Evolutionary conservation across 345 rosid species (phyloP).

Genomic region (Rhizophora mangle): DNA sequence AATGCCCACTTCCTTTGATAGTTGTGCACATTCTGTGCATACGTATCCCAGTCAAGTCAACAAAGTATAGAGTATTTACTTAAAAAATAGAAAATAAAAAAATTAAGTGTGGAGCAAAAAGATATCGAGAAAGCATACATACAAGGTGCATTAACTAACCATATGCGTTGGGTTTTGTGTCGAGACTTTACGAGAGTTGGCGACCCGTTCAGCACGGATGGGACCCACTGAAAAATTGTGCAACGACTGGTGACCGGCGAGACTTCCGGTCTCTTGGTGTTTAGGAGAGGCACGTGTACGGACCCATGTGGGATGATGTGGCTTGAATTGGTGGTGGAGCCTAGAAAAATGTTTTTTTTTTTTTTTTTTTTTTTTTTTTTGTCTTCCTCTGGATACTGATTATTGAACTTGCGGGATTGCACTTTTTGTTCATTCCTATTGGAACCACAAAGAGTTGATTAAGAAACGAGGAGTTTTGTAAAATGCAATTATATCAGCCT

Average conservation of each 20-base stretch:
- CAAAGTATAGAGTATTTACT: too few species aligned
- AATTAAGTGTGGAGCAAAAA: too few species aligned
- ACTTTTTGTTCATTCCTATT: not conserved
- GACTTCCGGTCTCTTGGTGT: conserved; percentile 37
- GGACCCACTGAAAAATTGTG: conserved; percentile 28
- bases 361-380: too few species aligned
- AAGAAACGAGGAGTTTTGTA: not conserved
- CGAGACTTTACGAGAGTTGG: conserved; percentile 29
- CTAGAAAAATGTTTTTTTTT: too few species aligned
- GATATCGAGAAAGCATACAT: too few species aligned
- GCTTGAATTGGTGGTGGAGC: conserved; percentile 3
- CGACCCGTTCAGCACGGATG: conserved; percentile 24
- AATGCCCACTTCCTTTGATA: too few species aligned
- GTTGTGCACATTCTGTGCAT: too few species aligned
- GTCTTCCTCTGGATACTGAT: too few species aligned
- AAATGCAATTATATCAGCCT: conserved; percentile 13
- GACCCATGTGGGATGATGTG: conserved; percentile 45
- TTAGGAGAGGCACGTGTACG: conserved; percentile 33
- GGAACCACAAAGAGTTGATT: conserved; percentile 18
- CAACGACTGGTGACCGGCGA: conserved; percentile 44
- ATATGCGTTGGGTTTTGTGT: conserved; percentile 13
- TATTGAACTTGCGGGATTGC: not conserved
- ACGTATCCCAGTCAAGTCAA: too few species aligned
- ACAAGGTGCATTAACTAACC: not conserved
- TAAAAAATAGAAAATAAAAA: too few species aligned